Conservation (phyloP, 2,329 filamentous ascomycete genomes). For the Penicillium frequentans region DNA sequence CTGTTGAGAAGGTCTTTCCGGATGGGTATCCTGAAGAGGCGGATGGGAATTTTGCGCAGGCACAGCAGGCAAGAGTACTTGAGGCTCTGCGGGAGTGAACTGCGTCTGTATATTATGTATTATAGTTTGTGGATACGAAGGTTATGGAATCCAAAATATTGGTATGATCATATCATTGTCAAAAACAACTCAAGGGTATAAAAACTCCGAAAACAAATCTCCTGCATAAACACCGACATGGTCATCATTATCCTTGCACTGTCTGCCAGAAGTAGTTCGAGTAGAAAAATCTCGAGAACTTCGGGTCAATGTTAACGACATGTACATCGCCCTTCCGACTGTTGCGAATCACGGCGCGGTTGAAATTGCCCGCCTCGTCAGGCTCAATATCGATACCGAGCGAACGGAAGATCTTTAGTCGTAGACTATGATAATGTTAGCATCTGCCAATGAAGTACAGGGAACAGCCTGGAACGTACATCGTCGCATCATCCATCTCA, state of each 20-base stretch:
- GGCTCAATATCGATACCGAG: constrained; percentile 89
- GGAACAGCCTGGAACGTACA: constrained; percentile 31
- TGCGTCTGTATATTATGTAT: neutral
- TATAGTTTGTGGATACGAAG: neutral
- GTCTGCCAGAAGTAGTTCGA: constrained; percentile 96
- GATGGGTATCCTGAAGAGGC: constrained; percentile 12
- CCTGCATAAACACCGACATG: constrained; percentile 18
- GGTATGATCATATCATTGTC: constrained; percentile 7
- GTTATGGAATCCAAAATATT: neutral
- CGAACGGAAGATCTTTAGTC: constrained; percentile 86
- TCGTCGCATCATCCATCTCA: constrained; percentile 51
- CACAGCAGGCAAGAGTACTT: constrained; percentile 22
- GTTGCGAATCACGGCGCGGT: constrained; percentile 81
- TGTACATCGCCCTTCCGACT: constrained; percentile 87
- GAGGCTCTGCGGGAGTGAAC: constrained; percentile 13
- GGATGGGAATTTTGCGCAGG: constrained; percentile 18
- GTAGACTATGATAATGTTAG: constrained; percentile 53
- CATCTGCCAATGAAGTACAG: neutral
- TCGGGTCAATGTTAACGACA: constrained; percentile 90
- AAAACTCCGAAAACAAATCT: constrained; percentile 3
- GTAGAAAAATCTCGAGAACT: constrained; percentile 88
- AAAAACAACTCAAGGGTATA: constrained; percentile 21
- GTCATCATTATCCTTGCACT: constrained; percentile 54
- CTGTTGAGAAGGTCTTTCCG: constrained; percentile 28
- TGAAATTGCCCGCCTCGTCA: constrained; percentile 76